These are phyloP conservation scores for Sergeia podlipaevii DNA, from an alignment of 208 protist species.

Conservation along the genomic window DNA sequence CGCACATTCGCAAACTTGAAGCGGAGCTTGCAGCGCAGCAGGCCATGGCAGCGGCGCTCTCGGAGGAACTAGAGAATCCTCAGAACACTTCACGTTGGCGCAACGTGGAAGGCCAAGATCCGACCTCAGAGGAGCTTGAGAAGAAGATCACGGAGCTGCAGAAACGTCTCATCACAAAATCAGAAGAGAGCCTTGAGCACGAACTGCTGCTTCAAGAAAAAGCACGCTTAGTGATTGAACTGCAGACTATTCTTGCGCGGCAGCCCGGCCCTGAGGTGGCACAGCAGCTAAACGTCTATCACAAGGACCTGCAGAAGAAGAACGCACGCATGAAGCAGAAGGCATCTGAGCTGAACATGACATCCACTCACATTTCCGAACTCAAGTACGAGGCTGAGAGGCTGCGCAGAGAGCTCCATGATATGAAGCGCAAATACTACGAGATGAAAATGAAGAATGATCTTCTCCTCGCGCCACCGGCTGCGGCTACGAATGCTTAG, in stretches of 20 bases:
- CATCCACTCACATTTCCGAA: constrained; percentile 73
- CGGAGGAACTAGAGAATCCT: constrained; percentile 96
- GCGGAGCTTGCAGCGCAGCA: constrained; percentile 60
- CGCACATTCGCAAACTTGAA: constrained; percentile 35
- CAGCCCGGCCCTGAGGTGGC: constrained; percentile 95
- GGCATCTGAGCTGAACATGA: constrained; percentile 90
- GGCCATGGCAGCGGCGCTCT: constrained; percentile 88
- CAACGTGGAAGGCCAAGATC: constrained; percentile 94
- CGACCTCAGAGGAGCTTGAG: constrained; percentile 91
- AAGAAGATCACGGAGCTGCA: constrained; percentile 95
- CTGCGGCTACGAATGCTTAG: background rate
- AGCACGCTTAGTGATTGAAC: constrained; percentile 93
- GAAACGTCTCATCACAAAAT: constrained; percentile 95
- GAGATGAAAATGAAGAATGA: constrained; percentile 90
- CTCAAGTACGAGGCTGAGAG: constrained; percentile 94
- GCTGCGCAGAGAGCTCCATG: constrained; percentile 90
- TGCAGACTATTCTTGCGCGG: constrained; percentile 93
- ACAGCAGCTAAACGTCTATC: constrained; percentile 92
- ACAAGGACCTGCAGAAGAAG: constrained; percentile 91
- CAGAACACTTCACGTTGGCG: constrained; percentile 90
- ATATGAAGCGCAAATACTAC: constrained; percentile 93
- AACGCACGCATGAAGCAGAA: constrained; percentile 93
- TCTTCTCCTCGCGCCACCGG: constrained; percentile 1
- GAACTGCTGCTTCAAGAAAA: constrained; percentile 95
- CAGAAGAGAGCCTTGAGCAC: constrained; percentile 96